A percentile compares a stretch with the other conserved stretches of the same genome.
Conservation (phyloP, 306 rosid species). For the Trichosanthes cucumerina region DNA sequence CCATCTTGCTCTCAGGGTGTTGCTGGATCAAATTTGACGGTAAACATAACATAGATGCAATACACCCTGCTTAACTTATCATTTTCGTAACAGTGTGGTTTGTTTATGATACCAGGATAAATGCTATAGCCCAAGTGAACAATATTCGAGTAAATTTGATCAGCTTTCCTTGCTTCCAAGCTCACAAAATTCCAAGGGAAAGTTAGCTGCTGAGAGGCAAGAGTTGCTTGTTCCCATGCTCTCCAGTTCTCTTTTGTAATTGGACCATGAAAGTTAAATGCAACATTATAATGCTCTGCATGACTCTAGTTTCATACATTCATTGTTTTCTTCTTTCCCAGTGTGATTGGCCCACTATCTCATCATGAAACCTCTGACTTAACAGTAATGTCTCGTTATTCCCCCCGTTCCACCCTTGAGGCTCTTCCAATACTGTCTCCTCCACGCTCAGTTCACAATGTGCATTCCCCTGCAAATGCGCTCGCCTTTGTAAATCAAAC, state of each 20-base stretch:
- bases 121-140: conserved; percentile 40
- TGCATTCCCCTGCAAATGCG: conserved; percentile 15
- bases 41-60: conserved; percentile 23
- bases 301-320: conserved; percentile 23
- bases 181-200: conserved; percentile 27
- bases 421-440: conserved; percentile 19
- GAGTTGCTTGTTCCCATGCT: conserved; percentile 16
- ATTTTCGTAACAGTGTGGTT: conserved; percentile 7
- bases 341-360: conserved; percentile 26
- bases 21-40: conserved; percentile 30
- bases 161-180: conserved; percentile 23
- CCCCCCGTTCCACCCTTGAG: conserved; percentile 33
- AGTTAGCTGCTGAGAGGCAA: conserved; percentile 34
- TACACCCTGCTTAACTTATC: background rate
- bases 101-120: conserved; percentile 37
- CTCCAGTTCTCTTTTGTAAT: background rate
- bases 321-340: conserved; percentile 26
- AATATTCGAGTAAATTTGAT: conserved; percentile 32
- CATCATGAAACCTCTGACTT: conserved; percentile 21
- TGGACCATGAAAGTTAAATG: conserved; percentile 7
- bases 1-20: conserved; percentile 23
- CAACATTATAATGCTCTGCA: conserved; percentile 6
- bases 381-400: conserved; percentile 23
- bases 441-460: conserved; percentile 15
- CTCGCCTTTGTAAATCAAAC: conserved; percentile 15